Conservation (phyloP, 2,329 filamentous ascomycete genomes). For the Arthrobotrys megalospora region DNA sequence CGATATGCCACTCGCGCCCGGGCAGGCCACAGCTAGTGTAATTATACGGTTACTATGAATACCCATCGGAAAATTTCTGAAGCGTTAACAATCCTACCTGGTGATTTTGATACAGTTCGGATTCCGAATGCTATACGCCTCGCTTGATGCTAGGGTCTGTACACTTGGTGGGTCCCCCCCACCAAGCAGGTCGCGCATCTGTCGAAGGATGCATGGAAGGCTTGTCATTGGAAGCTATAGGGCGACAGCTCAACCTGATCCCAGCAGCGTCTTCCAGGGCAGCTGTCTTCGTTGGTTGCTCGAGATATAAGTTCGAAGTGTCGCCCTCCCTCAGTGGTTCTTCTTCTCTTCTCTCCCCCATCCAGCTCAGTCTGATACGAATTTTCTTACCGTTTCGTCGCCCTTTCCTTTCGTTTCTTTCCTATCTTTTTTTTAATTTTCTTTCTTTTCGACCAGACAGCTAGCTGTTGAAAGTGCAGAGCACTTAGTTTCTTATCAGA, state of each 20-base stretch:
- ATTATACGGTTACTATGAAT: conserved; percentile 59
- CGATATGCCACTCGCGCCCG: conserved; percentile 44
- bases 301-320: conserved; percentile 55
- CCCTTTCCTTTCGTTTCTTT: conserved; percentile 44
- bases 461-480: conserved; percentile 59
- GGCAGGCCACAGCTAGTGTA: conserved; percentile 22
- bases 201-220: conserved; percentile 56
- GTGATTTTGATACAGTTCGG: conserved; percentile 40
- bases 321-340: conserved; percentile 37
- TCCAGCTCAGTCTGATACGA: conserved; percentile 60
- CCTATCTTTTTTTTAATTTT: conserved; percentile 46
- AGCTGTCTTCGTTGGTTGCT: conserved; percentile 39
- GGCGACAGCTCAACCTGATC: conserved; percentile 45
- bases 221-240: conserved; percentile 58
- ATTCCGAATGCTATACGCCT: conserved; percentile 47
- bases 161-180: conserved; percentile 24
- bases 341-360: conserved; percentile 42
- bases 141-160: conserved; percentile 40
- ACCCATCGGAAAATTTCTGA: conserved; percentile 43
- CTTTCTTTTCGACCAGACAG: conserved; percentile 48
- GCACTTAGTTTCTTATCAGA: conserved; percentile 49
- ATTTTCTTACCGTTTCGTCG: conserved; percentile 55
- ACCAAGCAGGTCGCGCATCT: conserved; percentile 46
- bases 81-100: conserved; percentile 32
- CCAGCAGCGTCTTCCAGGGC: conserved; percentile 12